Percentiles rank a stretch among this genome's conserved stretches.
phyloP scores from a whole-genome alignment of 768 basidiomycete genomes.

The Suillus fuscotomentosus region DNA sequence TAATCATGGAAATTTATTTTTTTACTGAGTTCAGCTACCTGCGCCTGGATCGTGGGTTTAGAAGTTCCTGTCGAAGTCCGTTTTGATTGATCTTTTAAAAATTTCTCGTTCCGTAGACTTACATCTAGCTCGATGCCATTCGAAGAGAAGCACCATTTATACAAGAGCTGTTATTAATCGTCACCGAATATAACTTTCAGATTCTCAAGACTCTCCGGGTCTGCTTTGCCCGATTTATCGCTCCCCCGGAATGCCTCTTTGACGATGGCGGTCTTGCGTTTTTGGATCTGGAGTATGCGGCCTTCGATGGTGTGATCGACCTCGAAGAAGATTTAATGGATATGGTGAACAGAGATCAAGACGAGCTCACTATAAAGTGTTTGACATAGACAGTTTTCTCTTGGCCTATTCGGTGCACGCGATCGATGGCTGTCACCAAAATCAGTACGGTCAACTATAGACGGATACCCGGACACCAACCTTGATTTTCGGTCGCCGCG shows the following conservation, averaged over 20 bases:
- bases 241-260: constrained; percentile 77
- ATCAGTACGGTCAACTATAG: constrained; percentile 6
- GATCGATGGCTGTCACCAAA: constrained; percentile 66
- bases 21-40: background rate
- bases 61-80: background rate
- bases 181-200: constrained; percentile 78
- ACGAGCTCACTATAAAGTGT: constrained; percentile 70
- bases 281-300: constrained; percentile 78
- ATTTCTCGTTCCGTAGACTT: background rate
- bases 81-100: background rate
- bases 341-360: background rate
- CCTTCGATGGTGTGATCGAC: constrained; percentile 75
- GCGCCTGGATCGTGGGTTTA: background rate
- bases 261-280: constrained; percentile 83
- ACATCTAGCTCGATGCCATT: background rate
- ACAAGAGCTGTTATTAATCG: constrained; percentile 2
- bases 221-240: constrained; percentile 41
- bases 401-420: constrained; percentile 84
- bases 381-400: constrained; percentile 80
- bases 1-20: no score
- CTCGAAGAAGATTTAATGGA: constrained; percentile 34
- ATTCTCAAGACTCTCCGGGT: constrained; percentile 77
- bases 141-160: background rate
- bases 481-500: constrained; percentile 79
- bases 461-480: constrained; percentile 28